Conservation (phyloP, 2,329 filamentous ascomycete species). For the Beauveria pseudobassiana region DNA sequence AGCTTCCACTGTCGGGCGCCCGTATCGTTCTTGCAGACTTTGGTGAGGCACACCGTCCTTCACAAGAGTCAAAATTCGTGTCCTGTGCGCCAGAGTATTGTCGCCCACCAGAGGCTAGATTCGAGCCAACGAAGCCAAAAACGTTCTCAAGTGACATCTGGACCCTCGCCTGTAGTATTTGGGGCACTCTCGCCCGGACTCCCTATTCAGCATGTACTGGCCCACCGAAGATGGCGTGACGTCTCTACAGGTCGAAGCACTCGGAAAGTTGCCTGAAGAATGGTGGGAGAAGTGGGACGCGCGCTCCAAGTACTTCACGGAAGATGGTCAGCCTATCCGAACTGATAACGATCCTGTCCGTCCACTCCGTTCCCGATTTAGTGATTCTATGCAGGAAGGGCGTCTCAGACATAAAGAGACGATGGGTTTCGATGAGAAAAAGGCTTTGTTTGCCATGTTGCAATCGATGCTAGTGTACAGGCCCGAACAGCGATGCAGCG, state of each 20-base stretch:
- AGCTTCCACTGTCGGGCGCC: constrained; percentile 17
- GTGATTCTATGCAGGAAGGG: constrained; percentile 17
- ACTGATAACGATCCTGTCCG: not conserved
- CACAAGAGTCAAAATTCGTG: constrained; percentile 15
- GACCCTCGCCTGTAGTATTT: constrained; percentile 15
- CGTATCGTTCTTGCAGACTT: constrained; percentile 26
- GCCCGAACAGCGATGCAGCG: constrained; percentile 21
- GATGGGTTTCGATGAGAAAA: constrained; percentile 16
- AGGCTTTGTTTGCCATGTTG: constrained; percentile 22
- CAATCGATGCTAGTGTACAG: constrained; percentile 23
- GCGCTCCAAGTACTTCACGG: not conserved
- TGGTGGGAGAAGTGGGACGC: constrained; percentile 13
- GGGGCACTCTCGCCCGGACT: constrained; percentile 19
- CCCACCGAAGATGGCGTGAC: constrained; percentile 15
- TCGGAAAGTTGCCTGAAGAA: constrained; percentile 13
- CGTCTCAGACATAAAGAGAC: constrained; percentile 13
- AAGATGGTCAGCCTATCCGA: not conserved
- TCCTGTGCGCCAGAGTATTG: constrained; percentile 13
- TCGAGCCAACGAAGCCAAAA: not conserved
- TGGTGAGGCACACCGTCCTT: constrained; percentile 23
- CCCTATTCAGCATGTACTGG: constrained; percentile 16
- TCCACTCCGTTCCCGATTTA: constrained; percentile 20
- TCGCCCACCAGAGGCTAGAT: constrained; percentile 5
- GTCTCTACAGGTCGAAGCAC: constrained; percentile 17
- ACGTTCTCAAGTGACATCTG: constrained; percentile 16